phyloP scores from a whole-genome alignment of 306 rosid genomes.

The Medicago lupulina region DNA sequence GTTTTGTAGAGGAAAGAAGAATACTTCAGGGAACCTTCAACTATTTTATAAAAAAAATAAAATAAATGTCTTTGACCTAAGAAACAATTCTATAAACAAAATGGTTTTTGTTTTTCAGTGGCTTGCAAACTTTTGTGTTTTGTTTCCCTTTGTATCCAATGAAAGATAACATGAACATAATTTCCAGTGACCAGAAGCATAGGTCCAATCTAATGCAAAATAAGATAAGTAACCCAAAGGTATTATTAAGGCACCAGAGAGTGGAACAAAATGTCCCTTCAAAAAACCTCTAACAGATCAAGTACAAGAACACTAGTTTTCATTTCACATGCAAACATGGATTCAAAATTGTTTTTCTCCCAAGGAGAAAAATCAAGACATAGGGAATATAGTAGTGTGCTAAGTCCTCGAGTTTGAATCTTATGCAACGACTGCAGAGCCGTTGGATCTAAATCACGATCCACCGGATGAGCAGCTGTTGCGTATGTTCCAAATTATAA shows the following conservation, averaged over 20 bases:
- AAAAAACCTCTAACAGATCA: no score
- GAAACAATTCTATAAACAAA: neutral
- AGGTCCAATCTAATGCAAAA: neutral
- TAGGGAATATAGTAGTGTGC: neutral
- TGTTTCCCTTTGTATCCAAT: neutral
- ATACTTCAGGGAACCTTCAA: no score
- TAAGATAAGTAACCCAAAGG: no score
- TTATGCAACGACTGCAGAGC: neutral
- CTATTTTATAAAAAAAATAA: no score
- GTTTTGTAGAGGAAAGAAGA: no score
- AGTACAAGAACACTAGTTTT: no score
- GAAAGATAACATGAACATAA: neutral
- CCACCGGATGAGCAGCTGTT: neutral
- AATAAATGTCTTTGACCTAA: no score
- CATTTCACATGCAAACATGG: neutral
- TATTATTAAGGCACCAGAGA: neutral
- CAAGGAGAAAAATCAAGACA: neutral
- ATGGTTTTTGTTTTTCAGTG: neutral
- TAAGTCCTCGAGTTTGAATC: neutral
- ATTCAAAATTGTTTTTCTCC: neutral
- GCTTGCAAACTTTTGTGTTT: neutral
- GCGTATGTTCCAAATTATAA: neutral
- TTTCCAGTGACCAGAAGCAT: neutral
- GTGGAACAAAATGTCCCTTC: neutral
- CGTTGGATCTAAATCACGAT: neutral